Evolutionary conservation across 192 early-diverging fungal species (phyloP), one percentile per base, ranked within the genome.

Genomic region (Dissophora ornata): DNA sequence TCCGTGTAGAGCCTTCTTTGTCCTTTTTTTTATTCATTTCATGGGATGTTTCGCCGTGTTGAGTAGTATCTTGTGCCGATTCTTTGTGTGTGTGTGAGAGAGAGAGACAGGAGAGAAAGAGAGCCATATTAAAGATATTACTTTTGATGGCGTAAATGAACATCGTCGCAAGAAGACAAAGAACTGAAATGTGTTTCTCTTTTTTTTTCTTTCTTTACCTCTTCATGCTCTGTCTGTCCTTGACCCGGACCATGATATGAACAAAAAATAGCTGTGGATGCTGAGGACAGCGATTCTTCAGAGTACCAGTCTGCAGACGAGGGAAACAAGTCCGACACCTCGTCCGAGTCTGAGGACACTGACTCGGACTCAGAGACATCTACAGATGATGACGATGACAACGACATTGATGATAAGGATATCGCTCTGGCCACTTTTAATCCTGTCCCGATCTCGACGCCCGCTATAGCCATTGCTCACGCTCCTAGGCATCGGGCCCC

Each of bases 271-370:
- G 62, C 25, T 1, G 13, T 55, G 41, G 19, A 24, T 40, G 25
- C 1, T 19, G 62, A 29, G 0, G 61, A 33, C n/a, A 54, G 69
- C 40, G 70, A 64, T 25, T 58, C 57, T 4, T 71, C 69, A 26
- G 59, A 57, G 13, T 62, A 55, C 30, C 54, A 67, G 33, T 57
- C 64, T 13, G 32, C 42, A 3, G 46, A 55, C 2, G 64, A 58
- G 24, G 22, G 19, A 33, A 10, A 9, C n/a, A 21, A n/a, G n/a
- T n/a, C n/a, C n/a, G n/a, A n/a, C n/a, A n/a, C n/a, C n/a, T n/a
- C 9, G 10, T 11, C 47, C 29, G 49, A 52, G 24, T 50, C 61
- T 25, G 48, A 47, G 8, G 48, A 47, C 21, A 24, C 46, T 21
- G 49, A 62, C 24, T 45, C 58, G 8, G 57, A 62, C 42, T 25